Evolutionary conservation across 2,329 filamentous ascomycete species (phyloP).

Genomic region (Alternaria longipes): DNA sequence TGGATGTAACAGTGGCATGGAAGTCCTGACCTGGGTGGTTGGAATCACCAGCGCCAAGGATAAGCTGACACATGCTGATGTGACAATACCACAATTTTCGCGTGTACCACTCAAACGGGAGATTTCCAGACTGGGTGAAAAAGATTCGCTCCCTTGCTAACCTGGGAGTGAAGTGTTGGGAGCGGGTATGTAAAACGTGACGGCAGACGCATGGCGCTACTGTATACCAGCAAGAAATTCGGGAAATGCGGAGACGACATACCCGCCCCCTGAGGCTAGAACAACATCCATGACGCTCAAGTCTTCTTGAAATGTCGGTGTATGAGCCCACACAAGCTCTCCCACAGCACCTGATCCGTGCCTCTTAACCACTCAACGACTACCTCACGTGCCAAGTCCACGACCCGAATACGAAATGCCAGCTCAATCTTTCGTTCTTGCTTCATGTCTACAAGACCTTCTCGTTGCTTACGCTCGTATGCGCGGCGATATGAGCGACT

Average conservation of each 20-base stretch:
- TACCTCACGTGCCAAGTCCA: conserved; percentile 49
- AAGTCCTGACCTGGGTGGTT: neutral
- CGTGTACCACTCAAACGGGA: neutral
- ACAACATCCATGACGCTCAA: neutral
- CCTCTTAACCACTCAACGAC: conserved; percentile 78
- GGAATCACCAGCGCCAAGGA: neutral
- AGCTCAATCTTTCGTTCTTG: conserved; percentile 44
- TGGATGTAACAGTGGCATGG: neutral
- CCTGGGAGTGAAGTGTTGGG: neutral
- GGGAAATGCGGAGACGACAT: neutral
- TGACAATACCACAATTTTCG: neutral
- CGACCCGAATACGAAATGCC: conserved; percentile 52
- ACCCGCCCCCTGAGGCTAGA: neutral
- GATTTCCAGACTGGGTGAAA: neutral
- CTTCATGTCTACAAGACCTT: conserved; percentile 33
- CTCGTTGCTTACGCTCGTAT: conserved; percentile 50
- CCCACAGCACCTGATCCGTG: conserved; percentile 75
- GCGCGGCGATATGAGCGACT: conserved; percentile 75
- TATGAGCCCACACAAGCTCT: conserved; percentile 83
- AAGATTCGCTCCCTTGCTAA: neutral
- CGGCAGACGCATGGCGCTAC: neutral
- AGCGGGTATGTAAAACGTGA: neutral
- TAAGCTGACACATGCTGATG: conserved; percentile 4
- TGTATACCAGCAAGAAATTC: neutral
- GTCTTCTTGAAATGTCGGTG: conserved; percentile 36